Percentiles rank a stretch among this genome's conserved stretches.
phyloP scores from a whole-genome alignment of 352 stramenopile genomes.

The Aphanomyces cochlioides region DNA sequence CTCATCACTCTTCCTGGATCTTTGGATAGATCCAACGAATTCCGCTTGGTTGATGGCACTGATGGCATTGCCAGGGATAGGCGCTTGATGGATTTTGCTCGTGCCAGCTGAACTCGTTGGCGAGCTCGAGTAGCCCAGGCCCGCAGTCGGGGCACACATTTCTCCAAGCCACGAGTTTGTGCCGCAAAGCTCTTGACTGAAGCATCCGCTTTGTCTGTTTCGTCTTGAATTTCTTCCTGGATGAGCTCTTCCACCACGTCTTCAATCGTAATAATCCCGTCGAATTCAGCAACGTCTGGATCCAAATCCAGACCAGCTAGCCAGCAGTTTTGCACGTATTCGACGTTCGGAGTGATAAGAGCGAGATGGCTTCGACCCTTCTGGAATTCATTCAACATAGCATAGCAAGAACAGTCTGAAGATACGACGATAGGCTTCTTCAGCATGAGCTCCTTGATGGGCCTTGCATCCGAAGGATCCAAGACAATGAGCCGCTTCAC shows the following conservation, averaged over 20 bases:
- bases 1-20: background rate
- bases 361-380: slow-evolving; percentile 81
- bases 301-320: slow-evolving; percentile 42
- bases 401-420: slow-evolving; percentile 78
- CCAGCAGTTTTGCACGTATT: slow-evolving; percentile 55
- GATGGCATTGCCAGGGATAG: background rate
- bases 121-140: slow-evolving; percentile 5
- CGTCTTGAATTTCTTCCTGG: slow-evolving; percentile 89
- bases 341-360: slow-evolving; percentile 59
- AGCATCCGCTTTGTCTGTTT: slow-evolving; percentile 47
- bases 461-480: slow-evolving; percentile 67
- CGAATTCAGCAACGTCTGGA: slow-evolving; percentile 48
- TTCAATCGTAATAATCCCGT: slow-evolving; percentile 89
- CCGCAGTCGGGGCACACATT: slow-evolving; percentile 8
- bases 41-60: background rate
- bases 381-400: slow-evolving; percentile 90
- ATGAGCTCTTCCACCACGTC: slow-evolving; percentile 89
- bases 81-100: background rate
- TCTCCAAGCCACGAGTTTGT: slow-evolving; percentile 12
- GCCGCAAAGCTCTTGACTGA: background rate
- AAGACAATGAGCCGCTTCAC: slow-evolving; percentile 89
- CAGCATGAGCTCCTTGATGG: slow-evolving; percentile 60
- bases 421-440: slow-evolving; percentile 77
- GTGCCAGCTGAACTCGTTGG: slow-evolving; percentile 11
- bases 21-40: background rate